phyloP scores from a whole-genome alignment of 352 stramenopile species.

The Sclerospora graminicola region DNA sequence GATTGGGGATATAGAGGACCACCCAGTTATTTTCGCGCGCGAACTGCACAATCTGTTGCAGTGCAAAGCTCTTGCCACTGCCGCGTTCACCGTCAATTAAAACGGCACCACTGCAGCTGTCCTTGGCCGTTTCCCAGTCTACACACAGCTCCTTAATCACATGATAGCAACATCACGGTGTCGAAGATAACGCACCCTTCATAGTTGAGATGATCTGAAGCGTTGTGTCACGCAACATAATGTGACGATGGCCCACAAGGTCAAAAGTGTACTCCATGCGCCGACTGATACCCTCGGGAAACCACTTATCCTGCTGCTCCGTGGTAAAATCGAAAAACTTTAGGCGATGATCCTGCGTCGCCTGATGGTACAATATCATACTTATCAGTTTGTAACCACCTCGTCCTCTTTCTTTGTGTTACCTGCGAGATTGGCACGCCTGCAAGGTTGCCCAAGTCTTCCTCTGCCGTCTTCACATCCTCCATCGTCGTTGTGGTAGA shows the following conservation, averaged over 20 bases:
- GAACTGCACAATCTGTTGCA: slow-evolving; percentile 84
- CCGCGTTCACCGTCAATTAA: slow-evolving; percentile 77
- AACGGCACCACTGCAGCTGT: slow-evolving; percentile 35
- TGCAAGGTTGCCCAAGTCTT: slow-evolving; percentile 41
- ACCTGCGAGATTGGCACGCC: slow-evolving; percentile 48
- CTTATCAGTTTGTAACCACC: not conserved
- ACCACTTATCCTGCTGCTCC: slow-evolving; percentile 62
- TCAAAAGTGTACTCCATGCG: slow-evolving; percentile 76
- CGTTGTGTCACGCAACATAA: slow-evolving; percentile 77
- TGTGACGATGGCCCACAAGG: slow-evolving; percentile 69
- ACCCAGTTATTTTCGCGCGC: slow-evolving; percentile 80
- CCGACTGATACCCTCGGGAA: slow-evolving; percentile 62
- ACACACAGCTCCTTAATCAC: not conserved
- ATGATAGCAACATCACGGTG: not conserved
- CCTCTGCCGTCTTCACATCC: slow-evolving; percentile 5
- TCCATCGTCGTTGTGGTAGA: slow-evolving; percentile 6
- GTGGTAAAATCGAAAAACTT: slow-evolving; percentile 78
- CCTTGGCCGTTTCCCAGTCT: slow-evolving; percentile 60
- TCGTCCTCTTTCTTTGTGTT: not conserved
- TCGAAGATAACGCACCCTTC: slow-evolving; percentile 27
- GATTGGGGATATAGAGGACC: slow-evolving; percentile 72
- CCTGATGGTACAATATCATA: slow-evolving; percentile 17
- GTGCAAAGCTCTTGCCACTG: slow-evolving; percentile 71
- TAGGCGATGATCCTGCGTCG: slow-evolving; percentile 42
- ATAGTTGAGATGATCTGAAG: slow-evolving; percentile 65